These are phyloP conservation scores for Willaertia magna DNA, from an alignment of 208 protist species.

Conservation along the genomic window DNA sequence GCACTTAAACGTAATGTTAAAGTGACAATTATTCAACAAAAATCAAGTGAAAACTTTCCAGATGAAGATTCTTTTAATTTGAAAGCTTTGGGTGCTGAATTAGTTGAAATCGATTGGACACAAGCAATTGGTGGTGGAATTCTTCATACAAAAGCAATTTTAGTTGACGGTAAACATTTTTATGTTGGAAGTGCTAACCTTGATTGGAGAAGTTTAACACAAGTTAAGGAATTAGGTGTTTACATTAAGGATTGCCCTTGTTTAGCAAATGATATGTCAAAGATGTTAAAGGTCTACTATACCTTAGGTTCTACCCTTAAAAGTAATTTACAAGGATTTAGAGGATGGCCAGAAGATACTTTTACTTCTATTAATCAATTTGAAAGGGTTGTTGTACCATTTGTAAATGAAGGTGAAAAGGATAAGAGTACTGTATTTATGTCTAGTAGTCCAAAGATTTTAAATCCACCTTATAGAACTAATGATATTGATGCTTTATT, in stretches of 20 bases:
- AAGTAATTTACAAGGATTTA: neutral
- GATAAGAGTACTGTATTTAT: neutral
- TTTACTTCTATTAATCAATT: constrained; percentile 3
- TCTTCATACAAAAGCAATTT: constrained; percentile 42
- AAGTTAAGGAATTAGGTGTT: constrained; percentile 49
- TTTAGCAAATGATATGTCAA: constrained; percentile 27
- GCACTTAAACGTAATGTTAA: constrained; percentile 24
- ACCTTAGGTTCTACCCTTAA: neutral
- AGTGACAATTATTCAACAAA: constrained; percentile 34
- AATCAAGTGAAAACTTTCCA: constrained; percentile 4
- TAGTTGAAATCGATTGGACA: constrained; percentile 20
- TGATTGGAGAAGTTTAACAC: constrained; percentile 40
- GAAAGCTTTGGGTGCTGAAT: constrained; percentile 10
- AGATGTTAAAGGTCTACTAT: constrained; percentile 30
- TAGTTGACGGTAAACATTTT: constrained; percentile 24
- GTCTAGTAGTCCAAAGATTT: neutral
- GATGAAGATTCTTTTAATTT: constrained; percentile 13
- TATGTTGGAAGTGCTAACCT: constrained; percentile 45
- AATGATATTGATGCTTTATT: constrained; percentile 36
- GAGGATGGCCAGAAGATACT: neutral
- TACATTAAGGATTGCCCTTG: constrained; percentile 25
- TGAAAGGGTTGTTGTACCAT: neutral
- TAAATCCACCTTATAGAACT: constrained; percentile 12
- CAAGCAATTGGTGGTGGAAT: constrained; percentile 24
- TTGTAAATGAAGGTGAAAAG: neutral